Evolutionary conservation across 192 early-diverging fungal species (phyloP), one percentile per base, ranked within the genome.

Genomic region (Chytriomyces sp.): DNA sequence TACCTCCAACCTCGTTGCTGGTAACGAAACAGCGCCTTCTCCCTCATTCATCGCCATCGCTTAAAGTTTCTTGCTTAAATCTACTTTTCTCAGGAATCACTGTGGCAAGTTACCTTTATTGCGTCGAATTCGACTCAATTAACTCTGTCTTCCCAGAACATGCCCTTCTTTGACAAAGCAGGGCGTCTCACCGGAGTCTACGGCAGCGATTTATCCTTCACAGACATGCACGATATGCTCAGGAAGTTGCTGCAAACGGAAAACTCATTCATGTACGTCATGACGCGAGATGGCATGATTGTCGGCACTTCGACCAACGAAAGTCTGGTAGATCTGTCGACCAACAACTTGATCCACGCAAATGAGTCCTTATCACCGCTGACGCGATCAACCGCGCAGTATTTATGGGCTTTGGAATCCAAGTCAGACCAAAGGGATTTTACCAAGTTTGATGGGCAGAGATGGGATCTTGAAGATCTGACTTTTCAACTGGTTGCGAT

Each of bases 221-320:
- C 62, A 10, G 62, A 63, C 3, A 63, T 63, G 62, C 62, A 63
- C 24, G 35, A 63, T 11, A 63, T 63, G 62, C 62, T 63, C 5
- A 4, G 35, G 23, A 10, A 11, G 23, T 2, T 63, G 9, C 16
- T 28, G 24, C 53, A 20, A 3, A 63, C 16, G 10, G 35, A 63
- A 20, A 63, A 63, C 11, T 28, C 62, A 13, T 63, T 63, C 23
- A 24, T 63, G 49, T 69, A 69, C 45, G 67, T 69, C 48, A 69
- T 69, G 67, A 69, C 67, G 20, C 11, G 57, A 3, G 20, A 23
- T 6, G 67, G 67, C 20, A 57, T 11, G 10, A 23, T 69, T 50
- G 45, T 69, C 45, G 67, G 67, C 10, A 44, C 43, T 45, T 69
- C 67, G 16, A 69, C 57, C 26, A 69, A 69, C 23, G 62, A 63